phyloP scores from a whole-genome alignment of 2,329 filamentous ascomycete species.

The Penicillium sp. region DNA sequence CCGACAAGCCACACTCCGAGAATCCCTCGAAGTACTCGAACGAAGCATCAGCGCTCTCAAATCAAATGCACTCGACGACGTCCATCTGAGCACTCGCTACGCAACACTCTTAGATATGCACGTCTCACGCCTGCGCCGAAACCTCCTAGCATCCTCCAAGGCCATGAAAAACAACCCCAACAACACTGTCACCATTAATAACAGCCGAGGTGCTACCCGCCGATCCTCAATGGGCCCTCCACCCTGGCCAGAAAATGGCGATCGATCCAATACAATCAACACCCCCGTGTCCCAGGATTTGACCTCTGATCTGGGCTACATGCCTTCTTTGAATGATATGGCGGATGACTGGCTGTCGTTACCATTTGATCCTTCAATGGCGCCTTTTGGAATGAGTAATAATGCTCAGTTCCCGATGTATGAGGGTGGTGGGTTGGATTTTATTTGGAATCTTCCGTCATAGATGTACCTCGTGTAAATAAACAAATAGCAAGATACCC shows the following conservation, averaged over 20 bases:
- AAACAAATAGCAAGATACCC: neutral
- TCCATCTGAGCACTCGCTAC: slow-evolving; percentile 59
- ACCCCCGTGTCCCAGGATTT: slow-evolving; percentile 33
- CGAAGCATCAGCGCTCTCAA: slow-evolving; percentile 56
- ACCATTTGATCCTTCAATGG: slow-evolving; percentile 53
- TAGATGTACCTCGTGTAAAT: slow-evolving; percentile 27
- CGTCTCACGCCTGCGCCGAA: slow-evolving; percentile 49
- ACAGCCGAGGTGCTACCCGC: slow-evolving; percentile 33
- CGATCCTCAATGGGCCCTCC: slow-evolving; percentile 41
- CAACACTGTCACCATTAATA: neutral
- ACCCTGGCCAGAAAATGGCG: slow-evolving; percentile 33
- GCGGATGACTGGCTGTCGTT: slow-evolving; percentile 52
- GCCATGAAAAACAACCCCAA: slow-evolving; percentile 29
- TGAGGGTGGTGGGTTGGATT: slow-evolving; percentile 49
- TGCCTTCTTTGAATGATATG: slow-evolving; percentile 39
- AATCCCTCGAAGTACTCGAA: slow-evolving; percentile 56
- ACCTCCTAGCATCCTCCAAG: slow-evolving; percentile 46
- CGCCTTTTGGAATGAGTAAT: slow-evolving; percentile 48
- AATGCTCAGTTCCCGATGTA: slow-evolving; percentile 48
- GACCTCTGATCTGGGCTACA: slow-evolving; percentile 37
- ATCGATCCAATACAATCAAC: slow-evolving; percentile 29
- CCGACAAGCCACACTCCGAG: slow-evolving; percentile 56
- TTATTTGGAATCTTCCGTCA: slow-evolving; percentile 52
- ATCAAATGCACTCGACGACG: slow-evolving; percentile 58
- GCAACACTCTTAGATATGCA: slow-evolving; percentile 57